Evolutionary conservation across 352 stramenopile species (phyloP).

Genomic region (Phytophthora lateralis): DNA sequence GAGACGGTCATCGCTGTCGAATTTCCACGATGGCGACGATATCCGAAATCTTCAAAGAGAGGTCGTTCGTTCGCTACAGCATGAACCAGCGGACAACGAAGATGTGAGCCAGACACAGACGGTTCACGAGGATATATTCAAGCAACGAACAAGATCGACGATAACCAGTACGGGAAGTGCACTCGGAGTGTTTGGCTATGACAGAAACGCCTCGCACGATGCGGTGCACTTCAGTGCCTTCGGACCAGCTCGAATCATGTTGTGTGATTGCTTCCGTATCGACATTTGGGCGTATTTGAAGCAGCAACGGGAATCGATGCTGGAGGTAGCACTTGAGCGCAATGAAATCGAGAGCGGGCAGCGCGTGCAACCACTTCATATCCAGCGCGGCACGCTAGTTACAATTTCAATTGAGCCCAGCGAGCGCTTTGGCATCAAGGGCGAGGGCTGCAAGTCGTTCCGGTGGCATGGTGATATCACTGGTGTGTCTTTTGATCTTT

Average conservation of each 20-base stretch:
- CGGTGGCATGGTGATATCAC: constrained; percentile 66
- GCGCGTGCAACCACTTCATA: constrained; percentile 56
- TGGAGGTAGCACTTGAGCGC: constrained; percentile 57
- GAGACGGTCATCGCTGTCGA: constrained; percentile 13
- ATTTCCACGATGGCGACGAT: constrained; percentile 14
- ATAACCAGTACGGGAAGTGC: neutral
- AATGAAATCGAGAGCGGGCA: constrained; percentile 55
- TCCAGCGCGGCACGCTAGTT: constrained; percentile 63
- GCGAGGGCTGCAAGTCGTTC: constrained; percentile 65
- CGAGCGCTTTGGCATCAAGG: constrained; percentile 40
- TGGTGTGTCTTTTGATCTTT: constrained; percentile 66
- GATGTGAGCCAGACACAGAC: neutral
- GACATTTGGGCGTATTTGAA: constrained; percentile 77
- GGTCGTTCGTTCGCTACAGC: constrained; percentile 51
- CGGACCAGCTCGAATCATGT: constrained; percentile 43
- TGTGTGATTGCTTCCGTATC: constrained; percentile 57
- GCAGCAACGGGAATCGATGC: constrained; percentile 65
- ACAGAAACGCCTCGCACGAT: constrained; percentile 26
- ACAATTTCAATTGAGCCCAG: constrained; percentile 65
- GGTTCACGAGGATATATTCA: constrained; percentile 6
- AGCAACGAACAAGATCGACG: neutral
- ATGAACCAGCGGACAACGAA: constrained; percentile 7
- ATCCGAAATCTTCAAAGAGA: constrained; percentile 36
- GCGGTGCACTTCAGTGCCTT: constrained; percentile 68
- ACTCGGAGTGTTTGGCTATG: neutral